Percentiles rank a stretch among this genome's conserved stretches.
phyloP scores from a whole-genome alignment of 345 rosid species.

The Sisymbrium altissimum region DNA sequence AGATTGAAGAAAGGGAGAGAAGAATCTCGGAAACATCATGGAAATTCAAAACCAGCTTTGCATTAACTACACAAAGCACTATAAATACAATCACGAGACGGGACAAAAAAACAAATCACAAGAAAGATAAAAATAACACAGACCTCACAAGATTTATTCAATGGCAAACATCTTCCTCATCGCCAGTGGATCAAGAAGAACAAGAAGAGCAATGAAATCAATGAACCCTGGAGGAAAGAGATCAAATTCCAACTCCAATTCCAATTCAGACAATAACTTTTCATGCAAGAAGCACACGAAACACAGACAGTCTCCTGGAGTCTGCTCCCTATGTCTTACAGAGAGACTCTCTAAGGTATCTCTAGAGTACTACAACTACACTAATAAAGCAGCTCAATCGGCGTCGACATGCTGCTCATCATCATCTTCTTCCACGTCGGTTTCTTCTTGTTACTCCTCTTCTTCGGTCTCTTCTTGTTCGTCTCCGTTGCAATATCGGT shows the following conservation, averaged over 20 bases:
- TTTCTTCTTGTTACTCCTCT: conserved; percentile 29
- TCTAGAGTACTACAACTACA: conserved; percentile 16
- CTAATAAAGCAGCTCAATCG: conserved; percentile 18
- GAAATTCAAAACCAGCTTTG: conserved; percentile 21
- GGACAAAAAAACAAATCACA: background rate
- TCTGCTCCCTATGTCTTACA: conserved; percentile 34
- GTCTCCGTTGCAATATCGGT: conserved; percentile 31
- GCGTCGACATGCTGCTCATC: conserved; percentile 12
- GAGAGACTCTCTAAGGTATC: conserved; percentile 31
- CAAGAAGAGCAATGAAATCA: conserved; percentile 13
- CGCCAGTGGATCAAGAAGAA: conserved; percentile 10
- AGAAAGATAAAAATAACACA: background rate
- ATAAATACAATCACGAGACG: conserved; percentile 28
- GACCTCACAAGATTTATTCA: conserved; percentile 21
- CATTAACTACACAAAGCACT: conserved; percentile 21
- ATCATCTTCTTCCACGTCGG: conserved; percentile 19
- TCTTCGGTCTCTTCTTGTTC: conserved; percentile 33
- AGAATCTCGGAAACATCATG: conserved; percentile 30
- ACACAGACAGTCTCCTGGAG: conserved; percentile 35
- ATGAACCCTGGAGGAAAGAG: conserved; percentile 12
- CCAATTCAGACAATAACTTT: conserved; percentile 26
- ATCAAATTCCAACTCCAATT: conserved; percentile 11
- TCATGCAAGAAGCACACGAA: conserved; percentile 37
- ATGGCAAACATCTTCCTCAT: conserved; percentile 33
- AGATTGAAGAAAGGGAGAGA: background rate